phyloP scores from a whole-genome alignment of 2,329 filamentous ascomycete genomes.

The Beauveria sp. region DNA sequence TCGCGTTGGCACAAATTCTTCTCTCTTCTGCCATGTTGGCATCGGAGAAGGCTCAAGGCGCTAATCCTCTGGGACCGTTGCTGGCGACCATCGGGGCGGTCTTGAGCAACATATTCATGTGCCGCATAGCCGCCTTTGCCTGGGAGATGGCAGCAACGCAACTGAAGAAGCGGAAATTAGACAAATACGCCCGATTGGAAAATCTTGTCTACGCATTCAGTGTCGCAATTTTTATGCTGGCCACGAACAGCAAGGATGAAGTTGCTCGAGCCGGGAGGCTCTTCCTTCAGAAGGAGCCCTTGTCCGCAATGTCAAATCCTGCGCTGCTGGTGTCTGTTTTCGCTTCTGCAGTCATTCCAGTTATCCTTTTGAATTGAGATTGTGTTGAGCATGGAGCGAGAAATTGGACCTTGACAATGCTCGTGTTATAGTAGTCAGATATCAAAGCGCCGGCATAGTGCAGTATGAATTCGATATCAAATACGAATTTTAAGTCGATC shows the following conservation, averaged over 20 bases:
- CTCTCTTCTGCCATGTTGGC: neutral
- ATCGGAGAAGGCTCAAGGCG: neutral
- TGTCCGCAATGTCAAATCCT: neutral
- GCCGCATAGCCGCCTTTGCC: neutral
- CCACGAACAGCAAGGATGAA: neutral
- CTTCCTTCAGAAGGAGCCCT: neutral
- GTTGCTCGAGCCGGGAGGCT: neutral
- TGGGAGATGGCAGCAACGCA: neutral
- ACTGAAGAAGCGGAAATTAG: neutral
- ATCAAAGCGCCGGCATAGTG: neutral
- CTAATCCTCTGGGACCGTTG: neutral
- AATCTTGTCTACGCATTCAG: neutral
- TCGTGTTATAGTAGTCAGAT: neutral
- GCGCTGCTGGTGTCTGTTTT: neutral
- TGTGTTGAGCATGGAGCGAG: neutral
- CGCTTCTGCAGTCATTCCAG: neutral
- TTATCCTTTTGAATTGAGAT: neutral
- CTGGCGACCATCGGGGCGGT: neutral
- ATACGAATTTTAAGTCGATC: too few relatives aligned
- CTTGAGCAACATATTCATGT: neutral
- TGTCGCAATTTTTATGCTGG: neutral
- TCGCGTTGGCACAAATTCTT: neutral
- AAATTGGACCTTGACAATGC: neutral
- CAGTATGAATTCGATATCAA: too few relatives aligned
- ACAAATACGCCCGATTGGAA: neutral